Evolutionary conservation across 2,329 filamentous ascomycete species (phyloP).

Genomic region (Myriosclerotinia duriaeana): DNA sequence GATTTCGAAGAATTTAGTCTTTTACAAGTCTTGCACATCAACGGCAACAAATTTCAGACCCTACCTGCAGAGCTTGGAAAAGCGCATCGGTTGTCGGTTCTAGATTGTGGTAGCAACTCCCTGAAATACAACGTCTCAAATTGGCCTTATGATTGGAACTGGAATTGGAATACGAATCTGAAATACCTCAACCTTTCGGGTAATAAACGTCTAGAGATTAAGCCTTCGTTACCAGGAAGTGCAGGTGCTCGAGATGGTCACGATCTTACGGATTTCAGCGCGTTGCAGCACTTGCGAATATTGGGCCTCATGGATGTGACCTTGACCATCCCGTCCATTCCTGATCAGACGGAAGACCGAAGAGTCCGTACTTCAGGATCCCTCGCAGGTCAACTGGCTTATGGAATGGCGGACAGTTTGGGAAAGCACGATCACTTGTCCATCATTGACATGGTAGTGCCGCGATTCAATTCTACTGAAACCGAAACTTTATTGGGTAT

Average conservation of each 20-base stretch:
- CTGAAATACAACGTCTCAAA: conserved; percentile 99
- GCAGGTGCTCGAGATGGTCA: conserved; percentile 65
- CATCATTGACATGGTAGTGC: conserved; percentile 92
- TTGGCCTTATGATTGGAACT: conserved; percentile 99
- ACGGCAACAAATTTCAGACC: conserved; percentile 97
- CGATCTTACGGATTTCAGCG: conserved; percentile 85
- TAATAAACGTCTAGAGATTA: conserved; percentile 94
- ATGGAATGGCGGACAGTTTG: conserved; percentile 95
- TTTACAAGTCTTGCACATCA: conserved; percentile 88
- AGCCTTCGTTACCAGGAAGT: conserved; percentile 69
- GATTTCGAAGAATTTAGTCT: conserved; percentile 88
- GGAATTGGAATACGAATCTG: conserved; percentile 96
- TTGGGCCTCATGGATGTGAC: conserved; percentile 98
- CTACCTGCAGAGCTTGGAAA: conserved; percentile 93
- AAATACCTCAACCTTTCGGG: conserved; percentile 95
- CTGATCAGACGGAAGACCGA: conserved; percentile 91
- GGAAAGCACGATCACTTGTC: conserved; percentile 93
- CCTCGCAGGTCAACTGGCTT: conserved; percentile 82
- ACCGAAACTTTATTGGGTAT: conserved; percentile 89
- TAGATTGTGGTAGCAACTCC: conserved; percentile 92
- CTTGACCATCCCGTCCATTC: conserved; percentile 86
- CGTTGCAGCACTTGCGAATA: conserved; percentile 77
- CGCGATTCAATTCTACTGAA: conserved; percentile 84
- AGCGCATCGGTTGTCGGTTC: conserved; percentile 83
- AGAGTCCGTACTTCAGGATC: conserved; percentile 97